Evolutionary conservation across 495 filamentous ascomycete species (phyloP).

Genomic region (Ramalina peruviana): DNA sequence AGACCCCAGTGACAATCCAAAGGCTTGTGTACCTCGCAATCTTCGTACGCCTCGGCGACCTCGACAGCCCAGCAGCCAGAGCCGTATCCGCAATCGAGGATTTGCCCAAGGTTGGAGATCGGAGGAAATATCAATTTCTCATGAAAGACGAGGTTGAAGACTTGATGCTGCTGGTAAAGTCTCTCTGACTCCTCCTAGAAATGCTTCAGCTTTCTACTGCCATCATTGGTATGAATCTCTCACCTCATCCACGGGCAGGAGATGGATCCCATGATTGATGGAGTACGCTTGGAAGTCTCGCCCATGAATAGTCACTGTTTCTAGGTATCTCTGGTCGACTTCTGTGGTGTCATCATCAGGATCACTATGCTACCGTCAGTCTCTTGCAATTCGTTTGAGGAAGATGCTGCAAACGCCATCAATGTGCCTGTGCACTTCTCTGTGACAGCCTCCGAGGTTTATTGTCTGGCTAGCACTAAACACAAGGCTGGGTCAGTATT

Average conservation of each 20-base stretch:
- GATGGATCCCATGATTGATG: constrained; percentile 57
- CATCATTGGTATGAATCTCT: constrained; percentile 9
- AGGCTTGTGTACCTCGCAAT: constrained; percentile 51
- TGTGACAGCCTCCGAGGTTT: not conserved
- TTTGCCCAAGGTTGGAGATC: constrained; percentile 43
- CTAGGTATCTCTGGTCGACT: constrained; percentile 46
- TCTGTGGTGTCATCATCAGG: constrained; percentile 36
- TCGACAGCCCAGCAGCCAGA: constrained; percentile 47
- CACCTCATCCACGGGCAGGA: constrained; percentile 80
- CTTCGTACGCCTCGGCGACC: constrained; percentile 50
- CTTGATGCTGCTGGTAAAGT: constrained; percentile 51
- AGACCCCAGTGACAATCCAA: constrained; percentile 9
- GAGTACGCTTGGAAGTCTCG: constrained; percentile 63
- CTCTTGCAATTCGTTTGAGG: not conserved
- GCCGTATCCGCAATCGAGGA: constrained; percentile 70
- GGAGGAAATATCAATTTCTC: constrained; percentile 68
- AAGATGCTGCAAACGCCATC: not conserved
- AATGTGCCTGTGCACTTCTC: not conserved
- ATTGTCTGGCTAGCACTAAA: not conserved
- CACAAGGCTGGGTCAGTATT: not conserved
- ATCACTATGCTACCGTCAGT: constrained; percentile 20
- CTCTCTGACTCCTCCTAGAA: constrained; percentile 68
- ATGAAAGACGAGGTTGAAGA: constrained; percentile 64
- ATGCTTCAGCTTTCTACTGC: constrained; percentile 10
- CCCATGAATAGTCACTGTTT: constrained; percentile 50